Base-by-base conservation (phyloP, 768 basidiomycete species). In the Lentinus brumalis region DNA sequence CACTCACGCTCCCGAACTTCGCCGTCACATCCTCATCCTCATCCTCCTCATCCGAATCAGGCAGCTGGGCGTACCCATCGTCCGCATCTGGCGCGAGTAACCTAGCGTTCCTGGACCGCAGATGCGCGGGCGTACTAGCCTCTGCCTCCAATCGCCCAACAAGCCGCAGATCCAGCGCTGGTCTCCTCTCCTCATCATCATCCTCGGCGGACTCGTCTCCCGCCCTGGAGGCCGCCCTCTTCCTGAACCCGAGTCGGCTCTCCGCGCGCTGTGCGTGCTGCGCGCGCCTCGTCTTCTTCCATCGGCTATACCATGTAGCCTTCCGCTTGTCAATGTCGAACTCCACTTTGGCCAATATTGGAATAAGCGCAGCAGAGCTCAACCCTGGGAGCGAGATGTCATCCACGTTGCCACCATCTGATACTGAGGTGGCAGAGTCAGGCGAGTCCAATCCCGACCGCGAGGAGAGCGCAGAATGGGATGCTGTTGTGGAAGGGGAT, bases 291-390 rank as follows among this genome's bases (percentile, higher is more conserved):
- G 86, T 90, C 58, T 86, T 80, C 30, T 86, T 61, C 92, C 92
- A 96, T 8, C 87, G 86, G n/a, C 87, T 87, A 64, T 88, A 95
- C 95, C 95, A 97, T 3, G 77, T 76, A 2, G 94, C 95, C 64
- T 81, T 87, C 54, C 83, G 78, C 41, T 79, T 79, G 73, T 97
- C 96, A 66, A 98, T 88, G 71, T 97, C 94, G 67, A 98, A 97
- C 72, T 98, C 95, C 12, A 98, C 86, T 73, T 96, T 96, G 51
- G 94, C 96, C 31, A 98, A 82, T 57, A 97, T 87, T 5, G 91
- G 91, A 55, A 93, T 86, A 26, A 92, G 75, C 29, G 87, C 83
- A 50, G 83, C 73, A 6, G 86, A 85, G 57, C 74, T 72, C 42
- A 91, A 78, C 7, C 89, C 91, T 5, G 89, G 87, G 10, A 92